These are phyloP conservation scores for Barnettozyma botsteinii DNA, from an alignment of 805 yeast genomes.

Conservation along the genomic window DNA sequence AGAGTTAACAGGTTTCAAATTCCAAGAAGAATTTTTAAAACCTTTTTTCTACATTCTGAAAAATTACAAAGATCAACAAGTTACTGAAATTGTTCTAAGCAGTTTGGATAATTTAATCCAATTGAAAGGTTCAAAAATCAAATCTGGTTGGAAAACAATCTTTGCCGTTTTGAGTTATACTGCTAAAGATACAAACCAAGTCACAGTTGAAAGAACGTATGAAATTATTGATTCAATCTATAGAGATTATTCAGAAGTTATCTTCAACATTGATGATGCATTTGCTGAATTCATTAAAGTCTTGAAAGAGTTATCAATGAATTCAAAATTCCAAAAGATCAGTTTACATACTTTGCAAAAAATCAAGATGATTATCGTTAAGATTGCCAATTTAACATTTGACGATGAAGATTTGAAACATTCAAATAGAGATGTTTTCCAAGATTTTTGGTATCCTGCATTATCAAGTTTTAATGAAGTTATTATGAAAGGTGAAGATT, in stretches of 20 bases:
- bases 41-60: conserved; percentile 81
- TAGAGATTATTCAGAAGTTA: conserved; percentile 53
- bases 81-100: conserved; percentile 84
- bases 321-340: conserved; percentile 71
- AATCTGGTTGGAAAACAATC: conserved; percentile 93
- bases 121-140: conserved; percentile 65
- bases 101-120: conserved; percentile 82
- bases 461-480: conserved; percentile 79
- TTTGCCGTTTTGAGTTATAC: conserved; percentile 73
- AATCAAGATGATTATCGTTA: conserved; percentile 54
- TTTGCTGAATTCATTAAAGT: conserved; percentile 62
- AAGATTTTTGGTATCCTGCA: conserved; percentile 80
- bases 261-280: conserved; percentile 62
- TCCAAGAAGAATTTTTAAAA: conserved; percentile 87
- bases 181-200: conserved; percentile 53
- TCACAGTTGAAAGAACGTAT: conserved; percentile 58
- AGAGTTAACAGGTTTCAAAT: conserved; percentile 90
- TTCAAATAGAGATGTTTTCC: conserved; percentile 35
- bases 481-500: conserved; percentile 87
- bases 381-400: conserved; percentile 44
- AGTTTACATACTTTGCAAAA: conserved; percentile 78
- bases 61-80: conserved; percentile 61
- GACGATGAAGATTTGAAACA: conserved; percentile 17
- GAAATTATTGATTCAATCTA: conserved; percentile 58
- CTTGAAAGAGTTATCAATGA: conserved; percentile 76